Percentiles rank a stretch among this genome's conserved stretches.
Conservation (phyloP, 83 land plant genomes). For the Isoetes engelmannii region DNA sequence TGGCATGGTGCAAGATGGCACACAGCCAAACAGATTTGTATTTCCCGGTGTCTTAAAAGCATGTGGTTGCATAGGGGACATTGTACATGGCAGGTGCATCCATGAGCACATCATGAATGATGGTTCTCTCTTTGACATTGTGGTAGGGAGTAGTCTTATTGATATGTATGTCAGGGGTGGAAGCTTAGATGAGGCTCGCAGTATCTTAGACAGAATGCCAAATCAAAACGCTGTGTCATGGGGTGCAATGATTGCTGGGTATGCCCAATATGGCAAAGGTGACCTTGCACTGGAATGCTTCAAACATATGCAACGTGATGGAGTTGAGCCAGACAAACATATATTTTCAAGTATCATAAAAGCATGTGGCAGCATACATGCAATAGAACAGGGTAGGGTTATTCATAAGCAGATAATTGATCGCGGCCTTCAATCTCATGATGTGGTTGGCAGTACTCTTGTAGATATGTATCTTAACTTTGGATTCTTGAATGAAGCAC, state of each 20-base stretch:
- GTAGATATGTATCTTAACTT: slow-evolving; percentile 6
- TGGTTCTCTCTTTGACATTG: slow-evolving; percentile 30
- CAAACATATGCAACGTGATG: slow-evolving; percentile 30
- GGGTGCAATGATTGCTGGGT: slow-evolving; percentile 42
- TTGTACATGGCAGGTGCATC: slow-evolving; percentile 30
- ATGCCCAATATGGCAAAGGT: slow-evolving; percentile 24
- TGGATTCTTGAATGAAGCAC: slow-evolving; percentile 10
- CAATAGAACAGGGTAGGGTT: slow-evolving; percentile 1
- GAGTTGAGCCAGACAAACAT: slow-evolving; percentile 31
- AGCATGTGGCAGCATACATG: not conserved
- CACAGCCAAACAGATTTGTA: slow-evolving; percentile 29
- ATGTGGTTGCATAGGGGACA: slow-evolving; percentile 16
- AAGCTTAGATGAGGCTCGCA: slow-evolving; percentile 27
- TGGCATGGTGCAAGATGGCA: slow-evolving; percentile 24
- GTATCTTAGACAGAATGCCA: slow-evolving; percentile 19
- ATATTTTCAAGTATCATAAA: slow-evolving; percentile 14
- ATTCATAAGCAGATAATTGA: not conserved
- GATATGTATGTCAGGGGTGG: slow-evolving; percentile 41
- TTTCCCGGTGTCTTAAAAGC: slow-evolving; percentile 37
- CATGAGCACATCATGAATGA: slow-evolving; percentile 28
- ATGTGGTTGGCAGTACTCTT: slow-evolving; percentile 4
- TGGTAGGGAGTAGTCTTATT: slow-evolving; percentile 34
- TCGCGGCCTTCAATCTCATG: not conserved
- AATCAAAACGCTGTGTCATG: slow-evolving; percentile 38
- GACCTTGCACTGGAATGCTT: slow-evolving; percentile 35